Evolutionary conservation across 495 filamentous ascomycete species (phyloP).

Genomic region (Daldinia grandis): DNA sequence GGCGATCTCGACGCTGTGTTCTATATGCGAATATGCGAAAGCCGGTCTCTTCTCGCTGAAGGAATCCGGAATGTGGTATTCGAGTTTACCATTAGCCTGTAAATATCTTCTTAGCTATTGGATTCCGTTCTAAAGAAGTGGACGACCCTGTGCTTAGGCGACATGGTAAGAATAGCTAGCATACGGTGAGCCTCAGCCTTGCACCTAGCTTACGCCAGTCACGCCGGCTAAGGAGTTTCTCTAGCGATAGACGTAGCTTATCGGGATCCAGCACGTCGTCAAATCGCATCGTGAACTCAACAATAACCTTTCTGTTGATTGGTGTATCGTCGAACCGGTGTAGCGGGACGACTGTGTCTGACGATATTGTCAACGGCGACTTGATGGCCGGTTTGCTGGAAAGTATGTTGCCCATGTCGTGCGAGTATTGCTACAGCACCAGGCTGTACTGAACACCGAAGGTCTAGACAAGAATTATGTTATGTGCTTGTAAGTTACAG

Average conservation of each 20-base stretch:
- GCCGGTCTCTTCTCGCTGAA: constrained; percentile 52
- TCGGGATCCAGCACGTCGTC: constrained; percentile 58
- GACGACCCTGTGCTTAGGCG: background rate
- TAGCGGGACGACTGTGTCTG: constrained; percentile 51
- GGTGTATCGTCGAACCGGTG: constrained; percentile 52
- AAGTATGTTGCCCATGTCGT: constrained; percentile 32
- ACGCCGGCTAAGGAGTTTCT: constrained; percentile 47
- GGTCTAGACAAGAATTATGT: background rate
- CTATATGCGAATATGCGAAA: constrained; percentile 48
- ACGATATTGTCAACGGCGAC: constrained; percentile 37
- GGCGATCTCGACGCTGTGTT: constrained; percentile 41
- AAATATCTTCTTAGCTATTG: background rate
- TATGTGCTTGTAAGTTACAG: constrained; percentile 9
- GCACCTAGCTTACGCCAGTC: constrained; percentile 59
- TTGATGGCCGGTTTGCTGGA: constrained; percentile 17
- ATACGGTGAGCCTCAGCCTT: constrained; percentile 52
- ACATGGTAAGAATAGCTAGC: constrained; percentile 1
- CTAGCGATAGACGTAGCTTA: constrained; percentile 51
- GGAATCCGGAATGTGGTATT: constrained; percentile 55
- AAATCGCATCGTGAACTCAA: constrained; percentile 53
- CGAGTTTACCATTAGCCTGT: constrained; percentile 49
- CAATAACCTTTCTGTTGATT: constrained; percentile 47
- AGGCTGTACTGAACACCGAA: constrained; percentile 2
- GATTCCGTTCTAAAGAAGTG: background rate
- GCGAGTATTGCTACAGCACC: constrained; percentile 19